A percentile compares a stretch with the other conserved stretches of the same genome.
Evolutionary conservation across 805 yeast species (phyloP).

Genomic region (Saturnispora dispora): DNA sequence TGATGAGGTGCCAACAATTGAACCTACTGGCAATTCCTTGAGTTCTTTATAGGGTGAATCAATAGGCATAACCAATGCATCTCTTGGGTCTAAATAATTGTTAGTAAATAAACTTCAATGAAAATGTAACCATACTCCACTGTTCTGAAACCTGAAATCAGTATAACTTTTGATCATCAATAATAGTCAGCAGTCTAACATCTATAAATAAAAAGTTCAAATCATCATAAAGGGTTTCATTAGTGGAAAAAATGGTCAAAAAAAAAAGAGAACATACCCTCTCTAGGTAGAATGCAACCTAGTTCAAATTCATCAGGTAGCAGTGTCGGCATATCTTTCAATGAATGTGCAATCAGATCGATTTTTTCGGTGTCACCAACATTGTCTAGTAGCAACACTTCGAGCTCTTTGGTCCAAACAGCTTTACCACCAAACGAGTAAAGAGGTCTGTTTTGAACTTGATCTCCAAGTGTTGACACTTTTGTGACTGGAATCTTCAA

Average conservation of each 20-base stretch:
- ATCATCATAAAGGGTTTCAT: conserved; percentile 19
- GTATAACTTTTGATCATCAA: conserved; percentile 24
- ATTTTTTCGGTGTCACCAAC: conserved; percentile 57
- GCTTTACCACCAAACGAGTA: conserved; percentile 96
- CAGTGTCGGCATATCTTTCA: conserved; percentile 85
- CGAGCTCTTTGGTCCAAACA: conserved; percentile 93
- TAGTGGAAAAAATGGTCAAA: not conserved
- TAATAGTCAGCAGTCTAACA: conserved; percentile 32
- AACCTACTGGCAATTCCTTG: conserved; percentile 71
- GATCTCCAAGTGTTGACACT: conserved; percentile 82
- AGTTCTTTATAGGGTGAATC: conserved; percentile 56
- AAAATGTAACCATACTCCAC: not conserved
- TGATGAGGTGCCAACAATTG: conserved; percentile 90
- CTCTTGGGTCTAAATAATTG: conserved; percentile 62
- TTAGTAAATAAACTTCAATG: conserved; percentile 6
- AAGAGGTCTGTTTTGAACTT: conserved; percentile 72
- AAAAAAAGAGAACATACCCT: conserved; percentile 30
- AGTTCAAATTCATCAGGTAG: conserved; percentile 84
- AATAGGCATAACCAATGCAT: conserved; percentile 71
- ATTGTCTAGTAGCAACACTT: conserved; percentile 58
- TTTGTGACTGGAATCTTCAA: conserved; percentile 70
- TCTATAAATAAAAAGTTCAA: conserved; percentile 23
- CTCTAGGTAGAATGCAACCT: conserved; percentile 79
- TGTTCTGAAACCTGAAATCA: conserved; percentile 9
- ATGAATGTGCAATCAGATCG: conserved; percentile 86